Percentiles rank a stretch among this genome's conserved stretches.
Evolutionary conservation across 2,329 filamentous ascomycete species (phyloP).

Genomic region (Beauveria sp.): DNA sequence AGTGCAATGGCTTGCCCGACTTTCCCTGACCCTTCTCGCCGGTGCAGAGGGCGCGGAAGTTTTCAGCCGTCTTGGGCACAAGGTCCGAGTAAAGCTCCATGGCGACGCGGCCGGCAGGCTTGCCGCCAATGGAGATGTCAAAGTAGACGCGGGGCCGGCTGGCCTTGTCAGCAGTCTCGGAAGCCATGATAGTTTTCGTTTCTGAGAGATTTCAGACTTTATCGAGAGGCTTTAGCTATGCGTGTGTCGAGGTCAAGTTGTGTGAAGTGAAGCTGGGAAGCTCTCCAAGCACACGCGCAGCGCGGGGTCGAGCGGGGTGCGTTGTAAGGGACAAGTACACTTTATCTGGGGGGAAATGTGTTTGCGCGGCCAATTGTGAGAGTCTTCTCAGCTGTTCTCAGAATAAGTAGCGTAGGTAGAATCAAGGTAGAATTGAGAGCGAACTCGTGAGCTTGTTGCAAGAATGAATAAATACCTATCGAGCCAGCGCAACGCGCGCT

Average conservation of each 20-base stretch:
- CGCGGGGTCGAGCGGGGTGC: conserved; percentile 8
- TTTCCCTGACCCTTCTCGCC: conserved; percentile 86
- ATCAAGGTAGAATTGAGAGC: not conserved
- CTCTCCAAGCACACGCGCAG: not conserved
- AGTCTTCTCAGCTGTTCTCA: not conserved
- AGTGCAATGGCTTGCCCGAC: conserved; percentile 77
- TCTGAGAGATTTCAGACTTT: not conserved
- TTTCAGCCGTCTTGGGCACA: conserved; percentile 91
- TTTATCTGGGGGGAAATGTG: not conserved
- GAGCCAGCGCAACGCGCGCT: not conserved
- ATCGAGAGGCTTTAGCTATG: not conserved
- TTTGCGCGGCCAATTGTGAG: not conserved
- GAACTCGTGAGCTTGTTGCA: not conserved
- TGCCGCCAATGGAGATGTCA: conserved; percentile 75
- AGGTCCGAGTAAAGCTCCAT: conserved; percentile 75
- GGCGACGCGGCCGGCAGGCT: conserved; percentile 66
- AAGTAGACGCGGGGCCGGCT: conserved; percentile 81
- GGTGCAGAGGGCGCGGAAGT: conserved; percentile 90
- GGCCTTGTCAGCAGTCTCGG: conserved; percentile 34
- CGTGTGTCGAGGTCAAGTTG: not conserved
- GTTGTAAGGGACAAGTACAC: not conserved
- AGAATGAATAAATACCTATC: not conserved
- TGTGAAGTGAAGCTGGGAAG: not conserved
- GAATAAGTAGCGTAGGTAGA: not conserved
- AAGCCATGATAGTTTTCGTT: conserved; percentile 26